These are phyloP conservation scores for Corrigiola litoralis DNA, from an alignment of 179 eudicot species.

Conservation along the genomic window DNA sequence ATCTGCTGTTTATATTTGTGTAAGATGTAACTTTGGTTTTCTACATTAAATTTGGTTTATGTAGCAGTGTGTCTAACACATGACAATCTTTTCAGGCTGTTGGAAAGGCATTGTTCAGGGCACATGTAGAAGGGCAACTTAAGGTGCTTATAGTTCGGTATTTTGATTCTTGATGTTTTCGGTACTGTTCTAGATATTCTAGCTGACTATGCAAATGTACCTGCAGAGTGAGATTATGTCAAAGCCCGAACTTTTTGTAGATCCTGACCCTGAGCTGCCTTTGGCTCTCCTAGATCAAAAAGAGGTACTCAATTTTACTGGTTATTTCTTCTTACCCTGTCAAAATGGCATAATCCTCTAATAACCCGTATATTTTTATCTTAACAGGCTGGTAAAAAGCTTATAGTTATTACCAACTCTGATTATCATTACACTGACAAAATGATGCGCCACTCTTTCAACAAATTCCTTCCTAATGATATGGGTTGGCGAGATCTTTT, in stretches of 20 bases:
- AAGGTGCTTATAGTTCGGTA: slow-evolving; percentile 44
- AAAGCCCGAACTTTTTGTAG: slow-evolving; percentile 87
- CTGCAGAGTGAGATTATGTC: slow-evolving; percentile 96
- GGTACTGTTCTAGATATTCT: slow-evolving; percentile 8
- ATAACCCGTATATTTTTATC: slow-evolving; percentile 12
- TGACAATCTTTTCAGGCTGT: slow-evolving; percentile 66
- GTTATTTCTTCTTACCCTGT: background rate
- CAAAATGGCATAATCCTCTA: slow-evolving; percentile 13
- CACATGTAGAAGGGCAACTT: slow-evolving; percentile 95
- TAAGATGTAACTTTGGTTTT: too few species aligned
- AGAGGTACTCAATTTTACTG: slow-evolving; percentile 48
- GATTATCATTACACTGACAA: slow-evolving; percentile 85
- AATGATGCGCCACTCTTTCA: slow-evolving; percentile 94
- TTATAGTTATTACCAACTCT: slow-evolving; percentile 87
- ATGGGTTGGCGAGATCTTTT: slow-evolving; percentile 92
- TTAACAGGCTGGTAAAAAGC: slow-evolving; percentile 86
- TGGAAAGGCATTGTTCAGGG: slow-evolving; percentile 94
- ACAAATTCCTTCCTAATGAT: slow-evolving; percentile 90
- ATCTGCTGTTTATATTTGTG: background rate
- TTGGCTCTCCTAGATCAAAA: slow-evolving; percentile 92
- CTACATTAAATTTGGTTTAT: background rate
- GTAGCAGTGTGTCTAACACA: slow-evolving; percentile 9
- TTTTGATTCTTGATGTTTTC: slow-evolving; percentile 3
- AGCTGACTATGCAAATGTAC: slow-evolving; percentile 13
- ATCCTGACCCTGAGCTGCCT: slow-evolving; percentile 95